Evolutionary conservation across 148 eudicot genomes (phyloP), one percentile per base, ranked within the genome.

Genomic region (Spergularia marina): DNA sequence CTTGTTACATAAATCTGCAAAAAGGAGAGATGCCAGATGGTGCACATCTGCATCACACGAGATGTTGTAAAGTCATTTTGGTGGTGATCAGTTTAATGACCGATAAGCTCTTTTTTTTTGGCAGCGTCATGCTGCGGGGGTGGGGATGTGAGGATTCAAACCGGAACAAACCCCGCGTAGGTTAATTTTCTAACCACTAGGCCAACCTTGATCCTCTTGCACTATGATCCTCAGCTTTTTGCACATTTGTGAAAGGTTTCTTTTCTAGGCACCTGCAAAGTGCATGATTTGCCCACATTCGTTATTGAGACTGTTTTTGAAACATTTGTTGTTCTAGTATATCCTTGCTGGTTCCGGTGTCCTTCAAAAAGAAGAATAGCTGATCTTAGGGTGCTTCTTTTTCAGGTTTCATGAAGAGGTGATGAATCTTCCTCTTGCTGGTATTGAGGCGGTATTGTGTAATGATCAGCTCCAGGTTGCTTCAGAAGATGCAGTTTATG

Each of bases 401-500:
- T 53, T 57, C 86, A 92, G 97, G 81, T 85, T 72, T 74, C 90
- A 80, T 59, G 87, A 86, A 36, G 93, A 92, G 82, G 86, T 92
- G 39, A 82, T 87, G 79, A 82, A 79, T 18, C 83, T 87, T 76
- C 91, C 90, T 20, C 84, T 89, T 23, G 87, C 87, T 40, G 95
- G 91, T 74, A 81, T 92, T 39, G 91, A 90, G 81, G 91, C 88
- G 1, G 82, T 92, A 14, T 58, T 92, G 21, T 85, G 89, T 2
- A 87, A 91, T 76, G 86, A 89, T 77, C 90, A 86, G 74, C 91
- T 92, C 40, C 88, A 86, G 80, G 84, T 92, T 53, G 93, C 89
- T 53, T 87, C 93, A 57, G 97, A 92, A 77, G 97, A 92, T 63
- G 85, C 80, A 9, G 90, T 89, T 6, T 92, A 89, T 20, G 96